Percentiles rank a stretch among this genome's conserved stretches.
Evolutionary conservation across 148 eudicot genomes (phyloP).

Genomic region (Simmondsia chinensis): DNA sequence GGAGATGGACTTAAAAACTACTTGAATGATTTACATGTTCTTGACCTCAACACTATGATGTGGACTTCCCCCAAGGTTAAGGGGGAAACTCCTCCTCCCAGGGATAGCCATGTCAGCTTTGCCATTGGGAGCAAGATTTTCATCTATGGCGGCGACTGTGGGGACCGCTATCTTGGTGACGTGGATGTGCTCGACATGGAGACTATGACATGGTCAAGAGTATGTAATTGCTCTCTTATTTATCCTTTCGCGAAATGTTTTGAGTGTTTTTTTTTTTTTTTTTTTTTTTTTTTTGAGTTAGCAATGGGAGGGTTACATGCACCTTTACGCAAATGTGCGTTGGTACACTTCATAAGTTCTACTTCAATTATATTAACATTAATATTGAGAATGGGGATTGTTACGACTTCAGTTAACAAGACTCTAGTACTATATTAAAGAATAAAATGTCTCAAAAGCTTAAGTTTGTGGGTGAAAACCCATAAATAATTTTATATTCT

Average conservation of each 20-base stretch:
- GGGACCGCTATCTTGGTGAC: constrained; percentile 73
- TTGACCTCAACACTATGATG: constrained; percentile 63
- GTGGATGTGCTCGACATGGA: constrained; percentile 58
- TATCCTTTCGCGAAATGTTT: neutral
- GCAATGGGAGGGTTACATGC: too few species aligned
- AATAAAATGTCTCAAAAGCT: too few species aligned
- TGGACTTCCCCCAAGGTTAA: constrained; percentile 53
- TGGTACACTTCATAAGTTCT: too few species aligned
- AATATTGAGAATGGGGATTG: too few species aligned
- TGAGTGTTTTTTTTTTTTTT: too few species aligned
- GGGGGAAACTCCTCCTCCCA: constrained; percentile 46
- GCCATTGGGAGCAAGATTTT: constrained; percentile 45
- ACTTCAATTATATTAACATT: too few species aligned
- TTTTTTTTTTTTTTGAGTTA: too few species aligned
- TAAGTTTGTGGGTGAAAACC: too few species aligned
- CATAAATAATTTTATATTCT: too few species aligned
- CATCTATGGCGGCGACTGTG: constrained; percentile 86
- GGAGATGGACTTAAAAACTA: constrained; percentile 82
- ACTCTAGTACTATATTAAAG: too few species aligned
- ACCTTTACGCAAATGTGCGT: too few species aligned
- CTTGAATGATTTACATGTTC: constrained; percentile 70
- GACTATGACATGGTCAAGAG: constrained; percentile 65
- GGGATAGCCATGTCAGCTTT: constrained; percentile 78
- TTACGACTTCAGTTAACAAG: too few species aligned
- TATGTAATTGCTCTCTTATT: constrained; percentile 11